Base-by-base conservation (phyloP, 208 protist species). In the Crithidia mellificae region DNA sequence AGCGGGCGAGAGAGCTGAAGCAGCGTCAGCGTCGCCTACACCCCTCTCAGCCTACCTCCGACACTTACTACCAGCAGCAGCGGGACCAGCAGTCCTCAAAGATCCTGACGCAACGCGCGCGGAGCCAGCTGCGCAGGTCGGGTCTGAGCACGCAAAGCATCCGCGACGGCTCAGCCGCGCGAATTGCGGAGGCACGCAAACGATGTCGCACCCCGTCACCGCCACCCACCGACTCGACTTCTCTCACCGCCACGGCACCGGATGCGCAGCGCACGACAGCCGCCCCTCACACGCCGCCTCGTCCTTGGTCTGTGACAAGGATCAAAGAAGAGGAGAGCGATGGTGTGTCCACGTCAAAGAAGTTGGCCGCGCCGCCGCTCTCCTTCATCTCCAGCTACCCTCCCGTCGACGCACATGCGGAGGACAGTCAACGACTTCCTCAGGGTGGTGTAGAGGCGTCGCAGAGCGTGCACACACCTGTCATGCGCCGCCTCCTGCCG, bases 381-480 rank as follows among this genome's bases (percentile, higher is more conserved):
- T 14, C 59, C 32, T 55, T 65, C 24, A 29, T 49, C 19, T 20
- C 32, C 3, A 6, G 36, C 0, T 20, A 44, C 22, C 20, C 58
- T 2, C 1, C 56, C 5, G 4, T 25, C 6, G 22, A 53, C 36
- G 43, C 15, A 11, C 7, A 41, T 29, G 57, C 27, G 8, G 44
- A 63, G 6, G 29, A 7, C 29, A 51, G 41, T 8, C 15, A 39
- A n/a, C n/a, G n/a, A n/a, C n/a, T n/a, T n/a, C n/a, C n/a, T n/a
- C n/a, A n/a, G n/a, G n/a, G n/a, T n/a, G n/a, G n/a, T n/a, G n/a
- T n/a, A n/a, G n/a, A n/a, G n/a, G n/a, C n/a, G 2, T 14, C 47
- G n/a, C 22, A 43, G 47, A 65, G 57, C 19, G 29, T 34, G 46
- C 59, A 46, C 52, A 74, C 68, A 5, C 68, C 68, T 0, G 61